Conservation (phyloP, 805 yeast genomes). For the Scheffersomyces ergatensis region DNA sequence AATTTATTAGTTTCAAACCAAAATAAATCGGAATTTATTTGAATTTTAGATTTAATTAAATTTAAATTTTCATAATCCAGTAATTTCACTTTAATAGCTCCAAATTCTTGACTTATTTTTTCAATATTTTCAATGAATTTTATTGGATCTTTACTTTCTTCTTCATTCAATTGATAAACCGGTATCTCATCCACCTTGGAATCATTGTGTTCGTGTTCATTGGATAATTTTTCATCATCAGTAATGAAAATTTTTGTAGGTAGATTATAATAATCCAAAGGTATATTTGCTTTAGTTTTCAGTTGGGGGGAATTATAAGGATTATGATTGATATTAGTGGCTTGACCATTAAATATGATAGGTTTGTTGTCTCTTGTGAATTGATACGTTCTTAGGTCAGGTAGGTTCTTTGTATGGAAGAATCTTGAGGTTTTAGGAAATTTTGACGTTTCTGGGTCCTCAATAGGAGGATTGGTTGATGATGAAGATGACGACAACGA, state of each 20-base stretch:
- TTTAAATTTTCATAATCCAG: conserved; percentile 35
- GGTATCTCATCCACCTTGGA: conserved; percentile 42
- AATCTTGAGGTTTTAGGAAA: conserved; percentile 26
- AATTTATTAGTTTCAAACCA: conserved; percentile 54
- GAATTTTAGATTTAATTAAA: conserved; percentile 17
- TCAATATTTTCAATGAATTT: conserved; percentile 53
- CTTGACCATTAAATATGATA: conserved; percentile 19
- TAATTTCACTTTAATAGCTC: conserved; percentile 74
- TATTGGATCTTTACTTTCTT: conserved; percentile 59
- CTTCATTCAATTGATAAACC: conserved; percentile 49
- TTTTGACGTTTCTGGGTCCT: conserved; percentile 6
- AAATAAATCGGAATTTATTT: conserved; percentile 43
- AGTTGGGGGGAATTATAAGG: conserved; percentile 48
- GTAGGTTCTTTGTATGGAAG: conserved; percentile 17
- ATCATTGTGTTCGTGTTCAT: conserved; percentile 7
- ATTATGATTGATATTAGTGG: conserved; percentile 32
- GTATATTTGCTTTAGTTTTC: conserved; percentile 42
- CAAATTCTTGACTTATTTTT: conserved; percentile 52
- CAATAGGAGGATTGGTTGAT: neutral
- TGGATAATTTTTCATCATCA: conserved; percentile 1
- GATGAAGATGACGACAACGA: neutral
- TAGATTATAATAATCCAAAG: conserved; percentile 39
- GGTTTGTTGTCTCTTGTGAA: conserved; percentile 13
- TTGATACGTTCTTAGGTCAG: conserved; percentile 20
- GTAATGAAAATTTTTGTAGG: conserved; percentile 19